phyloP scores from a whole-genome alignment of 805 yeast genomes.

The Candida lessepsii region DNA sequence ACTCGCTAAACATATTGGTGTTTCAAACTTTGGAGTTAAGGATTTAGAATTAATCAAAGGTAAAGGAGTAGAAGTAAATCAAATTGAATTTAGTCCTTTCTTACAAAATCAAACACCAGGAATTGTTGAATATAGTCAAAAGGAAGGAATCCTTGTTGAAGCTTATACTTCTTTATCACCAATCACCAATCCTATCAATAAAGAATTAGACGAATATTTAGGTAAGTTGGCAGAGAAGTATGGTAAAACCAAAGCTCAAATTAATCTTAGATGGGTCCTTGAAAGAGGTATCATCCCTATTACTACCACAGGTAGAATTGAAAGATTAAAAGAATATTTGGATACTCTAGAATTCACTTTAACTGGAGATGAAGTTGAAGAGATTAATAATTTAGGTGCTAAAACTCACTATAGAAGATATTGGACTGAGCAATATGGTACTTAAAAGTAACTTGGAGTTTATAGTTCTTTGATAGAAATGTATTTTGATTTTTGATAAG shows the following conservation, averaged over 20 bases:
- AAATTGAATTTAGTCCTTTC: constrained; percentile 68
- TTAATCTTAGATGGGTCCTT: constrained; percentile 45
- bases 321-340: constrained; percentile 38
- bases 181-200: constrained; percentile 27
- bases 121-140: constrained; percentile 47
- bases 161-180: constrained; percentile 73
- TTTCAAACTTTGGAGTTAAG: constrained; percentile 61
- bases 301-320: constrained; percentile 43
- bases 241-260: constrained; percentile 35
- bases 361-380: constrained; percentile 42
- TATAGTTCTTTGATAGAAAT: too few species aligned
- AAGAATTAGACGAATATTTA: constrained; percentile 21
- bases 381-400: constrained; percentile 25
- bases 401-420: constrained; percentile 14
- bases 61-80: constrained; percentile 55
- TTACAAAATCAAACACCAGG: constrained; percentile 64
- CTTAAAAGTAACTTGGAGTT: too few species aligned
- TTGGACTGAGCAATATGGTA: neutral
- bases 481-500: too few species aligned
- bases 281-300: constrained; percentile 44
- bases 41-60: constrained; percentile 43
- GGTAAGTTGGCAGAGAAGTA: constrained; percentile 40
- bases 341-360: constrained; percentile 53
- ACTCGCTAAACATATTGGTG: constrained; percentile 61
- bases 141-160: constrained; percentile 52